These are phyloP conservation scores for Kuraishia hungarica DNA, from an alignment of 805 yeast genomes.

Conservation along the genomic window DNA sequence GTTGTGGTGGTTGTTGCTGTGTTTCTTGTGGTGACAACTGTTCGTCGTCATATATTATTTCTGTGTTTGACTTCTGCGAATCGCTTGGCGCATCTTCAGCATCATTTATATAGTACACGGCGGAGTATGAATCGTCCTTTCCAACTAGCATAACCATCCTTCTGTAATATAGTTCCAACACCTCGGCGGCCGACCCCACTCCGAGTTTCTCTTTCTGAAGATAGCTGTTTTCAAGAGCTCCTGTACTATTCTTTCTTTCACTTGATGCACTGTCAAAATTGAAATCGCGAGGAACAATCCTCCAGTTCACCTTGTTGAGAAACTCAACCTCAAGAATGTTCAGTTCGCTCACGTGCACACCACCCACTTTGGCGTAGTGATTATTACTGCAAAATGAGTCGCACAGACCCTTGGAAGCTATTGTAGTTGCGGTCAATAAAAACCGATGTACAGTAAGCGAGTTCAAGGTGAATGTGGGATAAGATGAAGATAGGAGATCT, in stretches of 20 bases:
- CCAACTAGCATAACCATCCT: conserved; percentile 46
- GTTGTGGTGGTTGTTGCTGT: not conserved
- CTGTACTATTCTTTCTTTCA: conserved; percentile 8
- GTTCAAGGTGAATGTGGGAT: conserved; percentile 73
- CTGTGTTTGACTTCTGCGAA: conserved; percentile 1
- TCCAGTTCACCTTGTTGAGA: conserved; percentile 68
- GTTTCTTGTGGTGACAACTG: conserved; percentile 1
- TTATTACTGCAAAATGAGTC: conserved; percentile 91
- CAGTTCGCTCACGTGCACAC: conserved; percentile 74
- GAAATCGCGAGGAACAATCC: conserved; percentile 53
- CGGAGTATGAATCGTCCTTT: conserved; percentile 8
- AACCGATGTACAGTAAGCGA: conserved; percentile 92
- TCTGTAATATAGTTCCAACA: conserved; percentile 37
- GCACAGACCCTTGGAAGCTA: conserved; percentile 85
- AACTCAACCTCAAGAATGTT: conserved; percentile 88
- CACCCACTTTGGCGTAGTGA: conserved; percentile 95
- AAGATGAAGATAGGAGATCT: conserved; percentile 72
- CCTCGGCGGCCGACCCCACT: conserved; percentile 25
- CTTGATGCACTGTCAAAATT: conserved; percentile 21
- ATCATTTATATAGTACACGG: not conserved
- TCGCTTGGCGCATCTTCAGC: not conserved
- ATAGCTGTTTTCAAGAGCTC: conserved; percentile 22
- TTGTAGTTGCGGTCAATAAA: conserved; percentile 80
- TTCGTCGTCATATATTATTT: conserved; percentile 2
- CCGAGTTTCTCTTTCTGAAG: conserved; percentile 15